phyloP scores from a whole-genome alignment of 2,329 filamentous ascomycete genomes.

The Trichophyton verrucosum region DNA sequence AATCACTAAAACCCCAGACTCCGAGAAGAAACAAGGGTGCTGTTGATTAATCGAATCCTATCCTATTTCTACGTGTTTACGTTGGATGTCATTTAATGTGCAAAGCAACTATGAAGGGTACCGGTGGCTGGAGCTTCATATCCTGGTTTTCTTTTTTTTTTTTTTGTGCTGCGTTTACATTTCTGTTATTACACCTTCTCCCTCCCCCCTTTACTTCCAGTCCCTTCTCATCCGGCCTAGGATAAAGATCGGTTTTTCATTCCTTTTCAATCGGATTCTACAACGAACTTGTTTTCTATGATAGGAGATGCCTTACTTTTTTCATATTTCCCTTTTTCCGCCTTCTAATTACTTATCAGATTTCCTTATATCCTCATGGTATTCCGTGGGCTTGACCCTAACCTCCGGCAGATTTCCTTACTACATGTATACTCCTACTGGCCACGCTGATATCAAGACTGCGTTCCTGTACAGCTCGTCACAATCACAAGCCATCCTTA shows the following conservation, averaged over 20 bases:
- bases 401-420: conserved; percentile 1
- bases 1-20: conserved; percentile 72
- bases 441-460: not conserved
- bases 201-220: conserved; percentile 7
- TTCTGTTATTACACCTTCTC: conserved; percentile 11
- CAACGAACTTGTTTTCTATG: not conserved
- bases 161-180: conserved; percentile 6
- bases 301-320: conserved; percentile 10
- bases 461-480: not conserved
- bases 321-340: not conserved
- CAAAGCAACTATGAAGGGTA: conserved; percentile 3
- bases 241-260: conserved; percentile 10
- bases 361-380: not conserved
- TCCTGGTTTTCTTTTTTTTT: not conserved
- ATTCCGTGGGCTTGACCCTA: not conserved
- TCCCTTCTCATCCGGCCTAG: conserved; percentile 6
- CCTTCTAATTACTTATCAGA: conserved; percentile 4
- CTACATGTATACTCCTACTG: not conserved
- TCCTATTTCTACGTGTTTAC: conserved; percentile 3
- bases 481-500: not conserved
- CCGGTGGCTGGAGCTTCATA: conserved; percentile 3
- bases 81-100: conserved; percentile 3
- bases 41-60: conserved; percentile 25
- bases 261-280: conserved; percentile 11
- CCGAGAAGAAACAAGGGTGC: conserved; percentile 53